phyloP scores from a whole-genome alignment of 1,139 yeast species.

The Magnusiomyces magnusii region DNA sequence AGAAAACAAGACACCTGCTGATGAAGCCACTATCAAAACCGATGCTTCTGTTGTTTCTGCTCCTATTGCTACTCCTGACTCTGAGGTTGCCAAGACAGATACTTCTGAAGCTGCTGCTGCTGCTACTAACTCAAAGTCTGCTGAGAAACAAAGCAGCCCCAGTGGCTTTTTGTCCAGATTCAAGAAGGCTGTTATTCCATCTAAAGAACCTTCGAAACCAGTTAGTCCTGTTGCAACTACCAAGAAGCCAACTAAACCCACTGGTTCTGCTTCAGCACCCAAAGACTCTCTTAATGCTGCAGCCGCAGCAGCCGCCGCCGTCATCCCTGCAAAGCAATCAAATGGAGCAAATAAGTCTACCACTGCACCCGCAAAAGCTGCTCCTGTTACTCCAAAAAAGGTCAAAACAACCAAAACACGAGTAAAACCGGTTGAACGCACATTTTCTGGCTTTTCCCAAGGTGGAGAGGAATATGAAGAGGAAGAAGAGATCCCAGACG shows the following conservation, averaged over 20 bases:
- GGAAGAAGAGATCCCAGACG: not conserved
- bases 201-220: not conserved
- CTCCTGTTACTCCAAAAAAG: slow-evolving; percentile 2
- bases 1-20: not conserved
- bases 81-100: not conserved
- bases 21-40: not conserved
- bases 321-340: slow-evolving; percentile 2
- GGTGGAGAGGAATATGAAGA: slow-evolving; percentile 10
- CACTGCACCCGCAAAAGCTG: slow-evolving; percentile 4
- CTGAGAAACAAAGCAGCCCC: not conserved
- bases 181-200: not conserved
- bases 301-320: slow-evolving; percentile 13
- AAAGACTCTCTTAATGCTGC: slow-evolving; percentile 9
- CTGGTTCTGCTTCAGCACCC: slow-evolving; percentile 4
- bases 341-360: slow-evolving; percentile 3
- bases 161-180: slow-evolving; percentile 2
- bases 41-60: not conserved
- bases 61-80: not conserved
- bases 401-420: not conserved
- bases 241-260: not conserved
- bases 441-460: slow-evolving; percentile 18
- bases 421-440: slow-evolving; percentile 6
- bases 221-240: too few species aligned
- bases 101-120: not conserved
- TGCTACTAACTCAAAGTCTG: not conserved